Evolutionary conservation across 441 rosid species (phyloP).

Genomic region (Pelargonium australe): DNA sequence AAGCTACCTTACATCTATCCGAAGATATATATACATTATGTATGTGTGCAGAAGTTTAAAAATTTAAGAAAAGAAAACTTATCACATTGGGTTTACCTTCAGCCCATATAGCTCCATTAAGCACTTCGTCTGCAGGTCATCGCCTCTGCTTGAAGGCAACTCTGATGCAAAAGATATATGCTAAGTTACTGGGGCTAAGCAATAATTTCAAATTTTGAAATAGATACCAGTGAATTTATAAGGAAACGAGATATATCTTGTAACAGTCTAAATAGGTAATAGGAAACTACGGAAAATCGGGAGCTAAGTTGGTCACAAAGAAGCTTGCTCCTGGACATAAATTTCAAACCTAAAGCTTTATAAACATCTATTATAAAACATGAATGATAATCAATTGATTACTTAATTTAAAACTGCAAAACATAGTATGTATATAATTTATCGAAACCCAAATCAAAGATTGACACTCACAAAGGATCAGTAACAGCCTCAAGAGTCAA

Average conservation of each 20-base stretch:
- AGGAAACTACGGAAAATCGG: too few species aligned
- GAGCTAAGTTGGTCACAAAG: too few species aligned
- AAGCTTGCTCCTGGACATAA: too few species aligned
- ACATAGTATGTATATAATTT: neutral
- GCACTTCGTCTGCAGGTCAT: slow-evolving; percentile 87
- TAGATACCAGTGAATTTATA: neutral
- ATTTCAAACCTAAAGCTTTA: too few species aligned
- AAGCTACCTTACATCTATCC: neutral
- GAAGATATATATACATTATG: too few species aligned
- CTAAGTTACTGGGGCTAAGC: slow-evolving; percentile 1
- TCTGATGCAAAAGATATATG: slow-evolving; percentile 42
- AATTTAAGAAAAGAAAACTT: slow-evolving; percentile 4
- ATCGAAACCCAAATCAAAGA: neutral
- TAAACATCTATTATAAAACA: too few species aligned
- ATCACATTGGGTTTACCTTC: slow-evolving; percentile 46
- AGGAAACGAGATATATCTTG: neutral
- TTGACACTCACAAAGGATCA: neutral
- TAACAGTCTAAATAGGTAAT: too few species aligned
- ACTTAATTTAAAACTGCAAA: neutral
- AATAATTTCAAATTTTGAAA: neutral
- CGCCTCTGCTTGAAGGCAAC: slow-evolving; percentile 86
- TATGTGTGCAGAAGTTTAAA: neutral
- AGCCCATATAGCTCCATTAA: slow-evolving; percentile 90
- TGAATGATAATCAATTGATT: neutral
- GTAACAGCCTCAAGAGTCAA: too few species aligned